A percentile compares a stretch with the other conserved stretches of the same genome.
Evolutionary conservation across 768 basidiomycete species (phyloP).

Genomic region (Rhodotorula toruloides): DNA sequence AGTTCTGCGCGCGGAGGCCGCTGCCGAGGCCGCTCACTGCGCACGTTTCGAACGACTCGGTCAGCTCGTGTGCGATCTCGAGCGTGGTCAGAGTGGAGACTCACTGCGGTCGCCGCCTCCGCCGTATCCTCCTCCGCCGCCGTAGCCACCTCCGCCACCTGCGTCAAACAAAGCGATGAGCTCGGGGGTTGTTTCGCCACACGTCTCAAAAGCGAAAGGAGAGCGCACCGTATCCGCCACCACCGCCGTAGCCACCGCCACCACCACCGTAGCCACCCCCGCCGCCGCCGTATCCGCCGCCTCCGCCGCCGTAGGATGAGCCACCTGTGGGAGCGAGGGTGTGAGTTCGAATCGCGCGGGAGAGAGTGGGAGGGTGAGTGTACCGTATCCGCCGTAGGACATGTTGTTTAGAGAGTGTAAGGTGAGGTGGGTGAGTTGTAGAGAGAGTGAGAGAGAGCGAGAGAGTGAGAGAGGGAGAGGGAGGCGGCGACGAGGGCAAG

Average conservation of each 20-base stretch:
- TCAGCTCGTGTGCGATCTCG: not conserved
- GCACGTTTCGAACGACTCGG: too few species aligned
- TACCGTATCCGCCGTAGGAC: slow-evolving; percentile 30
- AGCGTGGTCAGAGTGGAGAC: not conserved
- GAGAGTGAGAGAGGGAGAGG: too few species aligned
- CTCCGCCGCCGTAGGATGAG: slow-evolving; percentile 10
- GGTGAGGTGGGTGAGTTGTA: not conserved
- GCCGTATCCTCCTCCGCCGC: slow-evolving; percentile 56
- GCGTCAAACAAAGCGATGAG: slow-evolving; percentile 9
- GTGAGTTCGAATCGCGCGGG: not conserved
- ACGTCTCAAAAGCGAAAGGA: slow-evolving; percentile 9
- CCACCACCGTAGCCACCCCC: slow-evolving; percentile 26
- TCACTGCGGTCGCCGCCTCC: slow-evolving; percentile 55
- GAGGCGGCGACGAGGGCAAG: too few species aligned
- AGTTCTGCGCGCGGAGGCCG: slow-evolving; percentile 58
- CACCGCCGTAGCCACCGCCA: slow-evolving; percentile 43
- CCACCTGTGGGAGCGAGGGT: slow-evolving; percentile 6
- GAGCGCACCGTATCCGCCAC: slow-evolving; percentile 46
- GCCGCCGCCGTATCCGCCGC: slow-evolving; percentile 7
- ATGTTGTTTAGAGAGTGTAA: slow-evolving; percentile 1
- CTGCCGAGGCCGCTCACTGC: slow-evolving; percentile 33
- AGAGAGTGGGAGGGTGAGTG: not conserved
- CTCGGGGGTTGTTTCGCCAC: slow-evolving; percentile 2
- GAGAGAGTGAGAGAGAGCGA: too few species aligned
- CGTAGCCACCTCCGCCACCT: slow-evolving; percentile 42